Evolutionary conservation across 176 grass and related monocot species (phyloP).

Genomic region (Themeda triandra): DNA sequence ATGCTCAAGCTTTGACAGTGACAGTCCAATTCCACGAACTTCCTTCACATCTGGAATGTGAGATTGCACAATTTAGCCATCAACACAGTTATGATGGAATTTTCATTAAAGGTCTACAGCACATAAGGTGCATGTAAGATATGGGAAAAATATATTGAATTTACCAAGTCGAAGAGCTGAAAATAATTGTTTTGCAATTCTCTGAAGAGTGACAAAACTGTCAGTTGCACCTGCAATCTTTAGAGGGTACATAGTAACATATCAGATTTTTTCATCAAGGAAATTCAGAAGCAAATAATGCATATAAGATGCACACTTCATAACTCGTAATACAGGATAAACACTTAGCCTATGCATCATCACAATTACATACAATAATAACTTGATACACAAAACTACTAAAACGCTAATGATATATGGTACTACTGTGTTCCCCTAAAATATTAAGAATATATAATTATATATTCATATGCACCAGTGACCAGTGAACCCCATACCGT

Average conservation of each 20-base stretch:
- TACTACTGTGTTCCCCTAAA: not conserved
- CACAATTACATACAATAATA: too few species aligned
- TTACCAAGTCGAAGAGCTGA: constrained; percentile 67
- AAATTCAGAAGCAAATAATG: constrained; percentile 25
- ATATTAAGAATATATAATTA: constrained; percentile 33
- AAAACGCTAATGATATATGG: constrained; percentile 22
- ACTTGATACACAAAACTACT: not conserved
- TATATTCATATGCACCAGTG: constrained; percentile 1
- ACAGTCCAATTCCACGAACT: constrained; percentile 88
- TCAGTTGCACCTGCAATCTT: constrained; percentile 88
- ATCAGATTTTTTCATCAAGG: constrained; percentile 2
- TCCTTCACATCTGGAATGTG: constrained; percentile 76
- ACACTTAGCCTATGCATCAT: not conserved
- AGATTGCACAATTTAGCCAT: constrained; percentile 23
- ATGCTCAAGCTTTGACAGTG: constrained; percentile 75
- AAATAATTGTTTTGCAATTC: constrained; percentile 83
- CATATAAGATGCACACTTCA: not conserved
- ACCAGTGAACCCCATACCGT: constrained; percentile 57
- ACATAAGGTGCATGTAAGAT: not conserved
- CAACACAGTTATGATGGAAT: not conserved
- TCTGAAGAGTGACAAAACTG: constrained; percentile 55
- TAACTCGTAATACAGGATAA: constrained; percentile 4
- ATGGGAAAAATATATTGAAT: constrained; percentile 20
- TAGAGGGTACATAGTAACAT: constrained; percentile 12
- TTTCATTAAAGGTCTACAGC: not conserved